phyloP scores from a whole-genome alignment of 306 rosid genomes.

The Dalbergia cultrata region DNA sequence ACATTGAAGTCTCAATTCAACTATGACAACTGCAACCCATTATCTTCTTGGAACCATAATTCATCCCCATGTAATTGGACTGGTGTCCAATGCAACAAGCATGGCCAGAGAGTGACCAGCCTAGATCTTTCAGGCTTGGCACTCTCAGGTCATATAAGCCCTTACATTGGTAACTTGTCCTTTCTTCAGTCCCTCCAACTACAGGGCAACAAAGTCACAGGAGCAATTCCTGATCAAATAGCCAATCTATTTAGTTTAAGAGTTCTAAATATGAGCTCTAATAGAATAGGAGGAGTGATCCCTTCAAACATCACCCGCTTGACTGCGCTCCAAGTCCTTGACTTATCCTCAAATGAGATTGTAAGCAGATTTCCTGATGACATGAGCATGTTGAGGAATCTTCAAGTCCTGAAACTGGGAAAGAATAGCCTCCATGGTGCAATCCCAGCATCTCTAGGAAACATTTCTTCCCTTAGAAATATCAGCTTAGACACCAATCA shows the following conservation, averaged over 20 bases:
- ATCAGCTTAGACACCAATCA: constrained; percentile 68
- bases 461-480: constrained; percentile 63
- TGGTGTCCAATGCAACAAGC: constrained; percentile 62
- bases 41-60: constrained; percentile 60
- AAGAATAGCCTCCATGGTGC: constrained; percentile 58
- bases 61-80: constrained; percentile 74
- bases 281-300: constrained; percentile 54
- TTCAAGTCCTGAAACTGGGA: constrained; percentile 60
- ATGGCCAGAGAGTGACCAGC: constrained; percentile 54
- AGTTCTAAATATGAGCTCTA: constrained; percentile 66
- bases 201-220: constrained; percentile 59
- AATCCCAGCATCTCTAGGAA: constrained; percentile 62
- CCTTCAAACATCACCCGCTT: constrained; percentile 58
- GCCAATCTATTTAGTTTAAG: constrained; percentile 50
- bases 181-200: constrained; percentile 63
- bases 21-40: constrained; percentile 40
- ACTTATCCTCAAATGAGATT: constrained; percentile 57
- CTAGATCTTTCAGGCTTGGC: constrained; percentile 60
- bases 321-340: constrained; percentile 55
- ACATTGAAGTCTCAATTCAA: constrained; percentile 59
- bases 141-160: constrained; percentile 61
- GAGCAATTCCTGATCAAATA: constrained; percentile 66
- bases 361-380: constrained; percentile 56
- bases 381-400: constrained; percentile 52
- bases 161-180: constrained; percentile 64